A percentile compares a stretch with the other conserved stretches of the same genome.
These are phyloP conservation scores for Leptographium lundbergii DNA, from an alignment of 2,329 filamentous ascomycete genomes.

Conservation along the genomic window DNA sequence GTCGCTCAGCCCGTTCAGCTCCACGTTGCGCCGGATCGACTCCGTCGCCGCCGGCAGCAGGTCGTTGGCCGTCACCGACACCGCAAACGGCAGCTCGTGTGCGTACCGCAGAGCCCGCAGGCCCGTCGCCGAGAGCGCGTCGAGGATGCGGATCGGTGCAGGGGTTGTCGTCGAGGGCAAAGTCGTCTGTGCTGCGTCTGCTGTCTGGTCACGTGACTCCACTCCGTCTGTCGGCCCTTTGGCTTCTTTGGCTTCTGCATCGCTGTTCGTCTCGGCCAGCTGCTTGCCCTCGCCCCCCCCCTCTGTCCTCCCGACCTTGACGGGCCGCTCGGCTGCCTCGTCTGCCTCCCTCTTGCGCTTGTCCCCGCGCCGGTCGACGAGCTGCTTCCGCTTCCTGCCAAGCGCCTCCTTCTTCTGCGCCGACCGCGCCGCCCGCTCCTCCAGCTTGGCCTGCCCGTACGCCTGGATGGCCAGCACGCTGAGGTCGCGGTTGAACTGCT, in stretches of 20 bases:
- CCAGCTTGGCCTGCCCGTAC: conserved; percentile 56
- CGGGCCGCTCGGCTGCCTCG: conserved; percentile 10
- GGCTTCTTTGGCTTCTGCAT: not conserved
- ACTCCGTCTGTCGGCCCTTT: too few species aligned
- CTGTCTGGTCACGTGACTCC: too few species aligned
- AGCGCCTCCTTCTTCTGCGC: conserved; percentile 42
- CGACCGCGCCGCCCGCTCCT: conserved; percentile 39
- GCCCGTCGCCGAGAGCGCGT: conserved; percentile 88
- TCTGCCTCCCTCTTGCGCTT: conserved; percentile 29
- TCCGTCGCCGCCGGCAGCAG: conserved; percentile 64
- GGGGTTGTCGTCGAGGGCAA: not conserved
- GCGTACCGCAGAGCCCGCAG: conserved; percentile 84
- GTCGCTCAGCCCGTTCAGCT: conserved; percentile 63
- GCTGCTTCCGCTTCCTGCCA: conserved; percentile 26
- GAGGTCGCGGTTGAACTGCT: conserved; percentile 95
- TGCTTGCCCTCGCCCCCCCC: not conserved
- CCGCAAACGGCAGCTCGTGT: conserved; percentile 76
- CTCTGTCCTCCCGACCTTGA: conserved; percentile 19
- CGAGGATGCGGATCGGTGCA: conserved; percentile 66
- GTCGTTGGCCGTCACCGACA: conserved; percentile 79
- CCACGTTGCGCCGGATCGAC: conserved; percentile 72
- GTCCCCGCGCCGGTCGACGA: conserved; percentile 8
- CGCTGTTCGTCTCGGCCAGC: not conserved
- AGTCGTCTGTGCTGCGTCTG: conserved; percentile 14
- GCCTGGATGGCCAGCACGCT: conserved; percentile 86